Conservation (phyloP, 2,329 filamentous ascomycete genomes). For the Ascochyta viciae-villosae region DNA sequence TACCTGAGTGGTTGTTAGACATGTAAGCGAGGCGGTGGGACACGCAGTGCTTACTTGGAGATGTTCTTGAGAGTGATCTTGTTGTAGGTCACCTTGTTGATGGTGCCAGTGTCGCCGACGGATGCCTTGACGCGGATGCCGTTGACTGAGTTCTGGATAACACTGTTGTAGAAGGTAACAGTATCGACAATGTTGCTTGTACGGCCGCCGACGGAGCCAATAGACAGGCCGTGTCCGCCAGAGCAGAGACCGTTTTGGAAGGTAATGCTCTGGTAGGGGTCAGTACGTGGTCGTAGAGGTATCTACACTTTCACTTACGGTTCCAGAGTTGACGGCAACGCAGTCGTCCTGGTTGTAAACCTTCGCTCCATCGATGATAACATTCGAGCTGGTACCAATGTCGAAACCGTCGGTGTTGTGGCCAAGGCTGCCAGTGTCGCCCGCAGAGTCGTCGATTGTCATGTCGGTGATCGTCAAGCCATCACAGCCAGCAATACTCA, state of each 20-base stretch:
- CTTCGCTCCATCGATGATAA: slow-evolving; percentile 59
- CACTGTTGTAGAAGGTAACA: slow-evolving; percentile 59
- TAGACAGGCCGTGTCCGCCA: slow-evolving; percentile 64
- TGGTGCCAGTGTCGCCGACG: slow-evolving; percentile 58
- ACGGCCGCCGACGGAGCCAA: slow-evolving; percentile 65
- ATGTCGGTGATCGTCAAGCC: slow-evolving; percentile 58
- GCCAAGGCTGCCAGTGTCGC: slow-evolving; percentile 49
- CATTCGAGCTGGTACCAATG: slow-evolving; percentile 55
- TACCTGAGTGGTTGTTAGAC: slow-evolving; percentile 24
- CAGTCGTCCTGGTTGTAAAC: slow-evolving; percentile 68
- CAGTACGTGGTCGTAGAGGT: neutral
- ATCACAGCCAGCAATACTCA: slow-evolving; percentile 54
- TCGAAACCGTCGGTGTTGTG: slow-evolving; percentile 66
- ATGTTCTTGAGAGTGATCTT: slow-evolving; percentile 56
- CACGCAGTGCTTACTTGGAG: slow-evolving; percentile 43
- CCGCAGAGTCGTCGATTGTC: slow-evolving; percentile 64
- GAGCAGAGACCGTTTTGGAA: slow-evolving; percentile 55
- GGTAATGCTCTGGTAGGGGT: slow-evolving; percentile 32
- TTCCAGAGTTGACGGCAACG: slow-evolving; percentile 64
- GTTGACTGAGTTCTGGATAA: slow-evolving; percentile 60
- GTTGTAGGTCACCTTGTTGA: slow-evolving; percentile 56
- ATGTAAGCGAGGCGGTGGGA: neutral
- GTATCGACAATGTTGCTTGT: slow-evolving; percentile 61
- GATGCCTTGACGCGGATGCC: slow-evolving; percentile 66
- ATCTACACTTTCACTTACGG: slow-evolving; percentile 23